Evolutionary conservation across 2,329 filamentous ascomycete genomes (phyloP).

Genomic region (Pseudocercospora eumusae): DNA sequence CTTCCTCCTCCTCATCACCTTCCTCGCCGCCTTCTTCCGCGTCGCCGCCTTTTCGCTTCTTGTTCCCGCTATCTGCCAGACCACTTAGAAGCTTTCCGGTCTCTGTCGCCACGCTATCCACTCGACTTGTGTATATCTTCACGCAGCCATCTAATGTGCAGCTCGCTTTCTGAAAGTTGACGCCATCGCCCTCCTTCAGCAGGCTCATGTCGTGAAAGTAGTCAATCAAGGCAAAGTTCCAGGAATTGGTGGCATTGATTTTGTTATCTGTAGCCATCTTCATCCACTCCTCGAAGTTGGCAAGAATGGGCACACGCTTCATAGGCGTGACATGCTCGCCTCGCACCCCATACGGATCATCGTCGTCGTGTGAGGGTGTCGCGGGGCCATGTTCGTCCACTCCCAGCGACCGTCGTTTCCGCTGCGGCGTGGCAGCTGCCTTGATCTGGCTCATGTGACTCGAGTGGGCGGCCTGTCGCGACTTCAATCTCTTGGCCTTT

Average conservation of each 20-base stretch:
- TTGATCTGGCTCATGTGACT: conserved; percentile 91
- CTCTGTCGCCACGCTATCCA: conserved; percentile 96
- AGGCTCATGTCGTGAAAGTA: conserved; percentile 99
- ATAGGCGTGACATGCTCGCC: conserved; percentile 84
- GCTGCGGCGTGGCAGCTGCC: conserved; percentile 61
- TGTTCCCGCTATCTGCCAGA: conserved; percentile 78
- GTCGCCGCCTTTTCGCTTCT: conserved; percentile 52
- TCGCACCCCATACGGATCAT: conserved; percentile 56
- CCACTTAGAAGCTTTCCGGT: conserved; percentile 94
- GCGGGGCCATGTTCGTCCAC: conserved; percentile 48
- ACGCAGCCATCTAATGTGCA: conserved; percentile 97
- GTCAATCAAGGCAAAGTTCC: conserved; percentile 99
- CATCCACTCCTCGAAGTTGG: conserved; percentile 99
- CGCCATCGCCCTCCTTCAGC: conserved; percentile 90
- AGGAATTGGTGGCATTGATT: conserved; percentile 96
- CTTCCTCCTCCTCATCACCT: conserved; percentile 64
- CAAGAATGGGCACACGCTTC: conserved; percentile 92
- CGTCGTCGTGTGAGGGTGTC: conserved; percentile 53
- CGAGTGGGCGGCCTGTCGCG: conserved; percentile 83
- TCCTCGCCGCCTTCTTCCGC: conserved; percentile 65
- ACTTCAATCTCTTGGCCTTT: conserved; percentile 83
- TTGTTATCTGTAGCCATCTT: conserved; percentile 98
- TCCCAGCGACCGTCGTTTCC: conserved; percentile 49
- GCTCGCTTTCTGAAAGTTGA: conserved; percentile 98
- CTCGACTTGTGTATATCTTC: conserved; percentile 98